phyloP scores from a whole-genome alignment of 495 filamentous ascomycete genomes.

The Haplographium delicatum region DNA sequence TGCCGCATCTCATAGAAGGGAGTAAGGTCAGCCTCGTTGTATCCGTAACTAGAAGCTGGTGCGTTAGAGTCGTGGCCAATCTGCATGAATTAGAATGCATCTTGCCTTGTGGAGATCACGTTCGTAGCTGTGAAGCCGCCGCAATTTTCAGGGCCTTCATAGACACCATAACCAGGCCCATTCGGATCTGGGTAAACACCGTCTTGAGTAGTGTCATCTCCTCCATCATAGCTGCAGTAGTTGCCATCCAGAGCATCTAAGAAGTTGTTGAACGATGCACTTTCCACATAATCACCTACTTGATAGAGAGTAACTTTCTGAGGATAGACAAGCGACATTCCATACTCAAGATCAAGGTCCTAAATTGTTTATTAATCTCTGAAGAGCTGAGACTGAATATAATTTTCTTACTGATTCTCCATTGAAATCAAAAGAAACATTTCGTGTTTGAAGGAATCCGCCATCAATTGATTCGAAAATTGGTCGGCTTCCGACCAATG shows the following conservation, averaged over 20 bases:
- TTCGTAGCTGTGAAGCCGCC: slow-evolving; percentile 17
- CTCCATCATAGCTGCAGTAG: slow-evolving; percentile 20
- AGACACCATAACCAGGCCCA: slow-evolving; percentile 1
- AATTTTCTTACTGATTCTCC: slow-evolving; percentile 16
- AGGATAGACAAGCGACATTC: slow-evolving; percentile 10
- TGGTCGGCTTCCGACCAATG: slow-evolving; percentile 5
- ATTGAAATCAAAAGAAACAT: slow-evolving; percentile 3
- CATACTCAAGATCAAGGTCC: slow-evolving; percentile 13
- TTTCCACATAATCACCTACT: slow-evolving; percentile 6
- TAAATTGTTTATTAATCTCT: not conserved
- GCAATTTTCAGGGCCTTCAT: slow-evolving; percentile 24
- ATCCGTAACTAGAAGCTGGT: no score
- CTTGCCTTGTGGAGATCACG: slow-evolving; percentile 20
- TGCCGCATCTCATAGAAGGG: slow-evolving; percentile 22
- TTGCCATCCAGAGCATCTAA: slow-evolving; percentile 19
- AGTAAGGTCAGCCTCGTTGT: slow-evolving; percentile 32
- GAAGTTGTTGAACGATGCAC: slow-evolving; percentile 19
- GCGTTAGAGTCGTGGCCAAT: no score
- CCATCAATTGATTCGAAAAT: slow-evolving; percentile 18
- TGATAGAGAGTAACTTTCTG: slow-evolving; percentile 17
- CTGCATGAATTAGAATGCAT: no score
- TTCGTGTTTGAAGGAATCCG: slow-evolving; percentile 4
- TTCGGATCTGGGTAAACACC: slow-evolving; percentile 15
- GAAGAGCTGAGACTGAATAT: not conserved
- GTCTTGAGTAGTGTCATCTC: slow-evolving; percentile 20